These are phyloP conservation scores for Pichia scutulata DNA, from an alignment of 805 yeast species.

Conservation along the genomic window DNA sequence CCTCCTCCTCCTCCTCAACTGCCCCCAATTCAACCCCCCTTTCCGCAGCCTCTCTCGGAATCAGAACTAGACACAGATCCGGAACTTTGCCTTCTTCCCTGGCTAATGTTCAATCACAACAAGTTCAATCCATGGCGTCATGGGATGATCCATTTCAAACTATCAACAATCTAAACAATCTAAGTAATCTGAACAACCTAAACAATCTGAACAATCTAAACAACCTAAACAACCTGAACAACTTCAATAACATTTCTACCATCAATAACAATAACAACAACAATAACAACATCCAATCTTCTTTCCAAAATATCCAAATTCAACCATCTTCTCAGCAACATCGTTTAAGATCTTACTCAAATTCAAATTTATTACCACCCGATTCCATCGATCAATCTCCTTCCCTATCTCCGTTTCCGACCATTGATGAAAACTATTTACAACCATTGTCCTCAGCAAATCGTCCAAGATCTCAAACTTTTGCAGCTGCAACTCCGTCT, in stretches of 20 bases:
- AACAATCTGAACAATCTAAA: neutral
- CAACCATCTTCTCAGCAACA: neutral
- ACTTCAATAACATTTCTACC: neutral
- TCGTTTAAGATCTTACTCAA: slow-evolving; percentile 41
- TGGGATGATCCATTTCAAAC: neutral
- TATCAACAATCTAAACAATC: neutral
- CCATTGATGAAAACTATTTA: slow-evolving; percentile 19
- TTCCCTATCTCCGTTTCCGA: slow-evolving; percentile 5
- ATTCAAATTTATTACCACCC: neutral
- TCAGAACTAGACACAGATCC: slow-evolving; percentile 58
- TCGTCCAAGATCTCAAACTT: slow-evolving; percentile 38
- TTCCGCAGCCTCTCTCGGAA: slow-evolving; percentile 19
- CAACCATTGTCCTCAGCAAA: neutral
- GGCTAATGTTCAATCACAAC: slow-evolving; percentile 3
- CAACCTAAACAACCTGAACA: no score
- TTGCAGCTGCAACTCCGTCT: slow-evolving; percentile 16
- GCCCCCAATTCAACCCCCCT: neutral
- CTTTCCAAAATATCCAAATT: neutral
- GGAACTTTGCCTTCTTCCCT: slow-evolving; percentile 61
- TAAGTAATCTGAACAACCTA: no score
- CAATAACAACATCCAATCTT: neutral
- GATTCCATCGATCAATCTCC: slow-evolving; percentile 10
- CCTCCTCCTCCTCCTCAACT: neutral
- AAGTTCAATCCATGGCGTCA: neutral
- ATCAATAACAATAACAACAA: neutral